Percentiles rank a stretch among this genome's conserved stretches.
phyloP scores from a whole-genome alignment of 208 protist species.

The Porcisia hertigi region DNA sequence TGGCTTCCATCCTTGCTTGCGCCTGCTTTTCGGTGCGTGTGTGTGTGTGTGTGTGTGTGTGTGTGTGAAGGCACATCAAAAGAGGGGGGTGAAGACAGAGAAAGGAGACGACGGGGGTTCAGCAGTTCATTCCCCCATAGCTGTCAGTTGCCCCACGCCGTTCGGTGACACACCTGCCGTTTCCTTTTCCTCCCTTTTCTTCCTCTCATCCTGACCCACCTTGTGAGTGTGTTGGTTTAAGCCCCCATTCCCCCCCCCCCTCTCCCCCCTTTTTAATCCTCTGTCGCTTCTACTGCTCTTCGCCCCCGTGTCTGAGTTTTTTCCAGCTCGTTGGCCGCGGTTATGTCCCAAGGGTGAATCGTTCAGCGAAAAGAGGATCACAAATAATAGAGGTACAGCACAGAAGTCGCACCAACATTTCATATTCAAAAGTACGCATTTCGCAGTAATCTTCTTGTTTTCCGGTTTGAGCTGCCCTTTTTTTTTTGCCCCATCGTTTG shows the following conservation, averaged over 20 bases:
- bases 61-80: neutral
- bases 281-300: conserved; percentile 2
- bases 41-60: too few species aligned
- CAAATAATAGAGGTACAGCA: neutral
- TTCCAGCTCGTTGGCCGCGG: neutral
- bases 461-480: neutral
- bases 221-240: conserved; percentile 18
- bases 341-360: neutral
- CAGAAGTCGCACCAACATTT: neutral
- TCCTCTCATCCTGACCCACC: neutral
- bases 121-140: neutral
- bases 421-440: neutral
- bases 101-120: neutral
- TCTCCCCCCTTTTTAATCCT: conserved; percentile 5
- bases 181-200: neutral
- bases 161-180: neutral
- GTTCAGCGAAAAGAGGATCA: neutral
- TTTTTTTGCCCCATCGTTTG: neutral
- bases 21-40: too few species aligned
- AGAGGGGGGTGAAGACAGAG: neutral
- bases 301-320: neutral
- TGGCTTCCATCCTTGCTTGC: neutral
- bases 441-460: neutral
- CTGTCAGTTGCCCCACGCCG: neutral
- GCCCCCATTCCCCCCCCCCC: neutral